Evolutionary conservation across 352 stramenopile genomes (phyloP), one percentile per base, ranked within the genome.

Genomic region (Aphanomyces cochlioides): DNA sequence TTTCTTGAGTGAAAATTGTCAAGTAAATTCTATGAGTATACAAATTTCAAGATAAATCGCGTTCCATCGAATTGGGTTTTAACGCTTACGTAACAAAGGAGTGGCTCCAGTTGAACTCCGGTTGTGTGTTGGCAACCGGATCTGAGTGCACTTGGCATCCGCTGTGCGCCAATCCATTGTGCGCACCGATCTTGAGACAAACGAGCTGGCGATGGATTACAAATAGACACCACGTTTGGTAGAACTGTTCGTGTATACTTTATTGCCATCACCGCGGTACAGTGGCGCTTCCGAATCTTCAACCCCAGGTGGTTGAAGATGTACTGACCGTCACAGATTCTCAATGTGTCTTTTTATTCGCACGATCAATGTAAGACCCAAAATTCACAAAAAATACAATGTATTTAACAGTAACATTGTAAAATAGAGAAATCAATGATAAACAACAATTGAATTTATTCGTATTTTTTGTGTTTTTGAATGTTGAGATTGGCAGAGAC

Each of bases 171-270:
- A 61, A 21, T 40, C 54, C 54, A 12, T 61, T 7, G 7, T 61
- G 28, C 43, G 15, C 12, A 37, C 54, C 54, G 43, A 61, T 61
- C 28, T 58, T 58, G 50, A 28, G 50, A 58, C 50, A 58, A 58
- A 3, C 50, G 17, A 50, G 10, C 10, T 50, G 43, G 43, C 43
- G 10, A 37, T 58, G 50, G 50, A 58, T 58, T 58, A 58, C 50
- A 58, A 58, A 58, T 58, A 8, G 15, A 2, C 50, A 58, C 36
- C 1, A 17, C 43, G 17, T 50, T 50, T 50, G 43, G 17, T n/a
- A n/a, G 10, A 50, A n/a, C 43, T n/a, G 10, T n/a, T n/a, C 10
- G 10, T 3, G 10, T 12, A n/a, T 50, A 12, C 43, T 50, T n/a
- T 50, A 50, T 50, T 50, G 43, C 43, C 43, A n/a, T 12, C 43